Evolutionary conservation across 2,329 filamentous ascomycete species (phyloP), one percentile per base, ranked within the genome.

Genomic region (Decorospora gaudefroyi): DNA sequence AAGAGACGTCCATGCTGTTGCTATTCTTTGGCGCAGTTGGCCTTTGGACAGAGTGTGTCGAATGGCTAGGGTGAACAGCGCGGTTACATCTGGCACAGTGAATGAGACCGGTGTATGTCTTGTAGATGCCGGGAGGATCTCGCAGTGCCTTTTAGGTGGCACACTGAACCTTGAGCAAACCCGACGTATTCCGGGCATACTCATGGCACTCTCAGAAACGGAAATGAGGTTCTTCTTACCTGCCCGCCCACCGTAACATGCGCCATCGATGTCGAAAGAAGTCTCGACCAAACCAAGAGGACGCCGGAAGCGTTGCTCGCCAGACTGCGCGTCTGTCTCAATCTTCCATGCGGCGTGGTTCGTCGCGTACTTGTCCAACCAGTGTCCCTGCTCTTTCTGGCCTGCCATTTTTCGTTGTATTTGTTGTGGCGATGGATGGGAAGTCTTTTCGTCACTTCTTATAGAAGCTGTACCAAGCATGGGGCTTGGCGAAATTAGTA

Each of bases 241-340:
- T 13, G 75, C 75, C 38, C 74, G 62, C 4, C 75, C 75, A 42
- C 73, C 73, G 36, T 64, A 74, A 33, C 73, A 66, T 4, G 61
- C 50, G 3, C 75, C 75, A 55, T 77, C 75, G 0, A 57, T 53
- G 45, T 77, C 74, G 57, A 77, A 77, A 8, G 66, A 67, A 1
- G 60, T 67, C 43, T 77, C 75, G 0, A 76, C 70, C 4, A 75
- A 60, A 0, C 75, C 75, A 1, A 76, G 47, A 0, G 72, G 72
- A 6, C 74, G 61, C 12, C 56, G 57, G 43, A 68, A 72, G 10
- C 53, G 45, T 21, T 44, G 46, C 22, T 41, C 41, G 11, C 59
- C 64, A 32, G 57, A 44, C 2, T 48, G 7, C 11, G 31, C 34
- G 3, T 36, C 17, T 34, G 30, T 48, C 13, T 23, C 22, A 7